These are phyloP conservation scores for Phytopythium sindhum DNA, from an alignment of 352 stramenopile genomes.

Conservation along the genomic window DNA sequence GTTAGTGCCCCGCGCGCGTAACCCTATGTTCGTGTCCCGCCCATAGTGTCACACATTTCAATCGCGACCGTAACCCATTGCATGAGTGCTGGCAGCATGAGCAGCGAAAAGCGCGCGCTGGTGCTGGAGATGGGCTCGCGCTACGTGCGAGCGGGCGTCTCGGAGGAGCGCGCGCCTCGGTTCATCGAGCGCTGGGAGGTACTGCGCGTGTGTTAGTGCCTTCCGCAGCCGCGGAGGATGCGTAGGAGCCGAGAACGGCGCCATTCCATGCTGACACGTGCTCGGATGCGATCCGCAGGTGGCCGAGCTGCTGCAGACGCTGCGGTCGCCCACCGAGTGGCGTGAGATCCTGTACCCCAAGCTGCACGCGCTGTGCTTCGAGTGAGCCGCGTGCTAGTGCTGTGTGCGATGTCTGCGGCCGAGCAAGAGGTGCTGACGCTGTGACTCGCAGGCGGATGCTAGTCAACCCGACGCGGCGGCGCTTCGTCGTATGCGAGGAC, in stretches of 20 bases:
- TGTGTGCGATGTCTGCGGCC: no score
- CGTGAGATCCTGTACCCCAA: slow-evolving; percentile 46
- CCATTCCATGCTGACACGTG: background rate
- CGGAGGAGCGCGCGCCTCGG: slow-evolving; percentile 69
- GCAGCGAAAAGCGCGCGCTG: slow-evolving; percentile 56
- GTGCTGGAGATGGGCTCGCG: slow-evolving; percentile 75
- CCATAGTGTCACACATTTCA: background rate
- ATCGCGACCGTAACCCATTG: background rate
- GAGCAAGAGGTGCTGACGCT: background rate
- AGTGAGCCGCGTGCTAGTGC: slow-evolving; percentile 36
- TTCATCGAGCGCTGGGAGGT: slow-evolving; percentile 71
- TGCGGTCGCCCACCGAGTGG: slow-evolving; percentile 32
- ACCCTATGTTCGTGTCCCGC: background rate
- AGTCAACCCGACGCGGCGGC: slow-evolving; percentile 69
- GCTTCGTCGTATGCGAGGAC: slow-evolving; percentile 80
- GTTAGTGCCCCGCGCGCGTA: background rate
- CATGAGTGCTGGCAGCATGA: slow-evolving; percentile 13
- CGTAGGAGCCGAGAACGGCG: background rate
- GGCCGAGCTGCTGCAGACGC: slow-evolving; percentile 44
- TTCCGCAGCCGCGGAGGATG: background rate
- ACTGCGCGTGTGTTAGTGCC: background rate
- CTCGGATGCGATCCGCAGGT: slow-evolving; percentile 25
- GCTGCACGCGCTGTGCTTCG: slow-evolving; percentile 63
- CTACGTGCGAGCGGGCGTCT: slow-evolving; percentile 68
- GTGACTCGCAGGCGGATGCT: slow-evolving; percentile 41